phyloP scores from a whole-genome alignment of 1,139 yeast genomes.

The Candida sp. region DNA sequence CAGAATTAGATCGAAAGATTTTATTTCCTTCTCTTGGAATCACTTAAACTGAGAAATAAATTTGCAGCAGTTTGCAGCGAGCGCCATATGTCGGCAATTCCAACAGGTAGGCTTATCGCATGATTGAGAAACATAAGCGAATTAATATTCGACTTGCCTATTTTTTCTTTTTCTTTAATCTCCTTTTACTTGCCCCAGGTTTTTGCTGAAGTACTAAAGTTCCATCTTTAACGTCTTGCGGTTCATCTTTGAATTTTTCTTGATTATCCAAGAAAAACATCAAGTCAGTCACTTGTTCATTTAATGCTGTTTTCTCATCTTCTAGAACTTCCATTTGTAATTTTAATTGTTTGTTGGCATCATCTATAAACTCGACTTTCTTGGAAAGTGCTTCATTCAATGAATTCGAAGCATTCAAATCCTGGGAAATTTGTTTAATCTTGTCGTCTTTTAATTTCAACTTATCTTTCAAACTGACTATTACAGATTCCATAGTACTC shows the following conservation, averaged over 20 bases:
- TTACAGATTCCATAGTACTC: conserved; percentile 18
- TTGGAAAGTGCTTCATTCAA: conserved; percentile 55
- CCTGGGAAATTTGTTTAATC: conserved; percentile 25
- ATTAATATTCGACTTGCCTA: neutral
- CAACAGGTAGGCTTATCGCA: neutral
- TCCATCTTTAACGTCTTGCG: conserved; percentile 72
- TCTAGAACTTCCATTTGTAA: conserved; percentile 19
- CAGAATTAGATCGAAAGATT: neutral
- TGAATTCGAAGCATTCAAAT: conserved; percentile 30
- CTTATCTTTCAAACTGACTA: conserved; percentile 34
- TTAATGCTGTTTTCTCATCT: conserved; percentile 46
- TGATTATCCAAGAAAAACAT: conserved; percentile 80
- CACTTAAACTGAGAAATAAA: neutral
- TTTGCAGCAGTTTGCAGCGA: conserved; percentile 2
- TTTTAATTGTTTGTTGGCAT: conserved; percentile 30
- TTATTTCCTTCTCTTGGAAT: neutral
- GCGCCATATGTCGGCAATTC: neutral
- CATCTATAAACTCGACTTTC: conserved; percentile 50
- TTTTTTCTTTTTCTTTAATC: conserved; percentile 10
- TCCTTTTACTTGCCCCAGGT: conserved; percentile 17
- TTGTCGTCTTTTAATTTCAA: conserved; percentile 29
- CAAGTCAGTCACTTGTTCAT: conserved; percentile 73
- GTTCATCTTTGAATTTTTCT: conserved; percentile 66
- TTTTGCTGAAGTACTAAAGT: conserved; percentile 44
- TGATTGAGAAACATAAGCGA: neutral